These are phyloP conservation scores for Hortiboletus flavorubellus DNA, from an alignment of 768 basidiomycete genomes.

Conservation along the genomic window DNA sequence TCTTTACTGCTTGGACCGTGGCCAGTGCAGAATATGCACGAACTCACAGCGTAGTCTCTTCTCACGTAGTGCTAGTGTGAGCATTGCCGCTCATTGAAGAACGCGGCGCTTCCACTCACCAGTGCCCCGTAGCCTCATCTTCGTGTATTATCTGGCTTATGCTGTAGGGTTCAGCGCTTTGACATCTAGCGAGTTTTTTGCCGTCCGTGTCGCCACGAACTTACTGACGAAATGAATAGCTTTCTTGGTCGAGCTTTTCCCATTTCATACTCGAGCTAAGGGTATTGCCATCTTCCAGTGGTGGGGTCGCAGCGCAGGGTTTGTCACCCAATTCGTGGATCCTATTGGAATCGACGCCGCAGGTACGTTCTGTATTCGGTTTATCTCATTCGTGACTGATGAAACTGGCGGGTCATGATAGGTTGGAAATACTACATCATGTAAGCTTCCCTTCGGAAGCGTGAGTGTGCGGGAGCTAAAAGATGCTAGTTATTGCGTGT, in stretches of 20 bases:
- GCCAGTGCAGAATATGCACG: constrained; percentile 20
- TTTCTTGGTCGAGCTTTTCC: constrained; percentile 63
- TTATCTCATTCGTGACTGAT: not conserved
- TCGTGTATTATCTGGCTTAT: not conserved
- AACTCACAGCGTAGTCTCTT: constrained; percentile 3
- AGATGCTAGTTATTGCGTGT: constrained; percentile 12
- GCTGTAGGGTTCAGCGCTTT: not conserved
- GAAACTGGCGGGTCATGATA: not conserved
- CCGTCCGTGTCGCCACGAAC: not conserved
- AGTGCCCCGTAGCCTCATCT: not conserved
- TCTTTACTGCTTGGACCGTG: constrained; percentile 15
- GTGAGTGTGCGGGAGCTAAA: not conserved
- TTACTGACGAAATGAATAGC: not conserved
- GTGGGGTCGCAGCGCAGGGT: constrained; percentile 40
- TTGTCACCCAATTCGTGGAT: constrained; percentile 12
- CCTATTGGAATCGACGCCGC: constrained; percentile 15
- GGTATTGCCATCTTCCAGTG: constrained; percentile 61
- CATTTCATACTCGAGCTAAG: constrained; percentile 57
- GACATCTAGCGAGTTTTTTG: not conserved
- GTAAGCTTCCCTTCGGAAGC: constrained; percentile 1
- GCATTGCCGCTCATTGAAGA: not conserved
- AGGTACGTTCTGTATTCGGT: not conserved
- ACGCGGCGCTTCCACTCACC: not conserved
- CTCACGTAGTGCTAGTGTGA: constrained; percentile 11
- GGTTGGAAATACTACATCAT: constrained; percentile 17